Evolutionary conservation across 164 flowering plant species (phyloP).

Genomic region (Santalum album): DNA sequence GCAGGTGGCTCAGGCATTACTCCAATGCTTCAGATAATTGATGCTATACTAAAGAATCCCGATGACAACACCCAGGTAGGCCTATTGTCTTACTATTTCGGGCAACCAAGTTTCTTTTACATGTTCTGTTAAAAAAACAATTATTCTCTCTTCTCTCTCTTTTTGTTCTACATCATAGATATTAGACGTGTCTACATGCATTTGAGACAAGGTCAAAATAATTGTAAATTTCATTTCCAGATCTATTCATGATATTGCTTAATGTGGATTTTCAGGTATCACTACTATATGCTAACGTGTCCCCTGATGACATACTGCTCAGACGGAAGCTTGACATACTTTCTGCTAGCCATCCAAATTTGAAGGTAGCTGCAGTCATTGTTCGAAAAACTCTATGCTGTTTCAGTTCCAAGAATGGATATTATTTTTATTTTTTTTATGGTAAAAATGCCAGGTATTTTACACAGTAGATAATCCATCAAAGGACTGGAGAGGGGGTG

Average conservation of each 20-base stretch:
- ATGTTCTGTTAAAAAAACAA: not conserved
- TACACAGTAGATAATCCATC: constrained; percentile 93
- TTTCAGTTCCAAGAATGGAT: not conserved
- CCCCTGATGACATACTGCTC: constrained; percentile 94
- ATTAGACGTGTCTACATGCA: no score
- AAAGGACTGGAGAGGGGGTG: constrained; percentile 84
- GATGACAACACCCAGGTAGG: constrained; percentile 90
- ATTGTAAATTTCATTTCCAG: not conserved
- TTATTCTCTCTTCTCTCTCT: not conserved
- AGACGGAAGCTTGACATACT: constrained; percentile 89
- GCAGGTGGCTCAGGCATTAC: constrained; percentile 98
- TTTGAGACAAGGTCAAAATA: no score
- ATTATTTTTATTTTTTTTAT: not conserved
- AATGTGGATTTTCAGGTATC: constrained; percentile 49
- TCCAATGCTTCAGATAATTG: constrained; percentile 97
- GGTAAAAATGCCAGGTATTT: constrained; percentile 43
- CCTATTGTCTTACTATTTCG: not conserved
- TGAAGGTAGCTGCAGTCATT: constrained; percentile 47
- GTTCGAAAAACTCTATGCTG: not conserved
- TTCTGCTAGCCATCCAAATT: constrained; percentile 74
- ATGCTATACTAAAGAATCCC: constrained; percentile 88
- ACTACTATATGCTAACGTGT: constrained; percentile 77
- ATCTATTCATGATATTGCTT: constrained; percentile 4
- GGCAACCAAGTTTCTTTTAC: not conserved
- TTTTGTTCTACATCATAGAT: not conserved